Conservation (phyloP, 768 basidiomycete species). For the Sporobolomyces pararoseus region DNA sequence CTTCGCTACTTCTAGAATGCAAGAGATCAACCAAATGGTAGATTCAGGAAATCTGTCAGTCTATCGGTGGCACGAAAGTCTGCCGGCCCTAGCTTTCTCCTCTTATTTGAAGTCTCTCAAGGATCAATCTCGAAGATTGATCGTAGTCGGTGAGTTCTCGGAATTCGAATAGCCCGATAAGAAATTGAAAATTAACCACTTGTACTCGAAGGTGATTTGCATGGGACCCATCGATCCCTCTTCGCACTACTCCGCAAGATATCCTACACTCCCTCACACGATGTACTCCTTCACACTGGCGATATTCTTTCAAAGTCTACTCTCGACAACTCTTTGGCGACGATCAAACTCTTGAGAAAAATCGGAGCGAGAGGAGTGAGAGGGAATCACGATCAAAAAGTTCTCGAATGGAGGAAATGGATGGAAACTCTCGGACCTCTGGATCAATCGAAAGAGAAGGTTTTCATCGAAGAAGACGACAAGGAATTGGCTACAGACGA, state of each 20-base stretch:
- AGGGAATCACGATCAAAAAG: slow-evolving; percentile 89
- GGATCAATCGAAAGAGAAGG: neutral
- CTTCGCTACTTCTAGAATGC: neutral
- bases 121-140: slow-evolving; percentile 2
- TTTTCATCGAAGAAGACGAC: neutral
- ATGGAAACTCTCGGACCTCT: slow-evolving; percentile 52
- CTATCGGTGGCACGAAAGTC: slow-evolving; percentile 33
- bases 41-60: slow-evolving; percentile 24
- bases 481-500: no score
- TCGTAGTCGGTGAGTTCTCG: slow-evolving; percentile 32
- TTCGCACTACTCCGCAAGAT: slow-evolving; percentile 59
- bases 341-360: slow-evolving; percentile 43
- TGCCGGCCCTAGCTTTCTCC: neutral
- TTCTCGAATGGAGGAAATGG: slow-evolving; percentile 87
- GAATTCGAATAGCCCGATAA: no score
- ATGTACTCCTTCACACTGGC: slow-evolving; percentile 75
- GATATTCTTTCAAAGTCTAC: slow-evolving; percentile 73
- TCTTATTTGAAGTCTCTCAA: neutral
- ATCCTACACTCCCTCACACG: slow-evolving; percentile 59
- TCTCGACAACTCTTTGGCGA: slow-evolving; percentile 57
- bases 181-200: no score
- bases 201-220: slow-evolving; percentile 27
- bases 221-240: slow-evolving; percentile 32
- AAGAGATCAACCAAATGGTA: neutral
- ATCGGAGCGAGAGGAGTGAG: slow-evolving; percentile 73